Base-by-base conservation (phyloP, 805 yeast species). In the Starmerella ratchasimensis region DNA sequence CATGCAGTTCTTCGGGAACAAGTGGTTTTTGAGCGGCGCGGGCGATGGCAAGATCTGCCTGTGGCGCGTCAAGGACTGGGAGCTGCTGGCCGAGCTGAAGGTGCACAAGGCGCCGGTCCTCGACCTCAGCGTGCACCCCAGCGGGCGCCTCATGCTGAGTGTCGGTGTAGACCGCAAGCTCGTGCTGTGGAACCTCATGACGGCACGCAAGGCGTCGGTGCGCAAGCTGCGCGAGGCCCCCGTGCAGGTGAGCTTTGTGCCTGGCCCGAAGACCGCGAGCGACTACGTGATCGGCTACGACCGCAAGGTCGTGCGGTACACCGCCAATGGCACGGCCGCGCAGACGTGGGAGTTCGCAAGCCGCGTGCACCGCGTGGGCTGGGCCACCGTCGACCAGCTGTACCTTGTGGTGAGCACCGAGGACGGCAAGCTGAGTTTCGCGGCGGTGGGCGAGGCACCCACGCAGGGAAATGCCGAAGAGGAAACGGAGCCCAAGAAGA, bases 11-110 rank as follows among this genome's bases (percentile, higher is more conserved):
- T 57, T 44, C 34, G 47, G 55, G 3, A 49, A 50, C 6, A 83
- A 77, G 53, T 90, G 98, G 98, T 66, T 90, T 25, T 61, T 90
- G 19, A 78, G 93, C 10, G 94, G 90, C 1, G 80, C 86, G 2
- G 94, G 80, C 31, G 97, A 90, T 56, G 93, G 95, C 18, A 77
- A 75, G 42, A 74, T 90, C 33, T 72, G 83, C 36, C 70, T 90
- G 29, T 90, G 98, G 98, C 68, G 97, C 58, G 80, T 90, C 3
- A 83, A 81, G 57, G 98, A 90, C 60, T 90, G 98, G 98, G 97
- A 90, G 55, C 68, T 74, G 30, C 76, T 82, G 56, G 93, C 90
- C 4, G 74, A 76, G 11, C 64, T 90, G 57, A 84, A 84, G 57
- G 97, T 96, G 10, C 97, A 88, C 59, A 69, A 68, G 31, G 88